A percentile compares a stretch with the other conserved stretches of the same genome.
Conservation (phyloP, 208 protist species). For the Acanthamoeba quina region DNA sequence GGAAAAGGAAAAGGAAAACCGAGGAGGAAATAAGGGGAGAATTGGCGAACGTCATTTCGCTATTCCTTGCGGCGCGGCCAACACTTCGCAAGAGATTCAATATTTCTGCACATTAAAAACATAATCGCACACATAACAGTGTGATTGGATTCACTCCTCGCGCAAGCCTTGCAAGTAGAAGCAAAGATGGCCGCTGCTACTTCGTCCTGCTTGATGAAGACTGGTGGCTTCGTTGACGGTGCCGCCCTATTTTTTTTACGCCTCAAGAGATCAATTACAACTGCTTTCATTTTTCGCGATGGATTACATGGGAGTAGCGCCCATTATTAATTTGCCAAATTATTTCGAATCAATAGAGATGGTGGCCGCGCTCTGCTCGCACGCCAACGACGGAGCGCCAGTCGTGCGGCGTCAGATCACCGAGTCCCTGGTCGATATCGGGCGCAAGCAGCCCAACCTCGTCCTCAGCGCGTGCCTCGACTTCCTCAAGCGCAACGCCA, state of each 20-base stretch:
- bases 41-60: neutral
- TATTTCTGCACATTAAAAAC: too few species aligned
- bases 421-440: conserved; percentile 75
- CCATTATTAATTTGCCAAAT: neutral
- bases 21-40: neutral
- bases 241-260: neutral
- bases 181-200: neutral
- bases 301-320: too few species aligned
- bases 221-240: conserved; percentile 45
- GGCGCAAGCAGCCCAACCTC: conserved; percentile 77
- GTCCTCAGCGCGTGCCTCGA: conserved; percentile 59
- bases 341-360: neutral
- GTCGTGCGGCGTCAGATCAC: neutral
- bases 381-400: conserved; percentile 5
- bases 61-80: neutral
- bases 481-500: conserved; percentile 64
- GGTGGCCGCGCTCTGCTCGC: conserved; percentile 3
- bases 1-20: neutral
- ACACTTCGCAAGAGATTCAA: neutral
- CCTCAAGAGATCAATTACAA: too few species aligned
- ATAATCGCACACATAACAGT: too few species aligned
- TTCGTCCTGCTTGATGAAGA: conserved; percentile 25
- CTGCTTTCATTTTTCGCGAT: too few species aligned
- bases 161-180: neutral
- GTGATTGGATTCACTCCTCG: neutral